Evolutionary conservation across 2,329 filamentous ascomycete genomes (phyloP).

Genomic region (Venturiaceae sp.): DNA sequence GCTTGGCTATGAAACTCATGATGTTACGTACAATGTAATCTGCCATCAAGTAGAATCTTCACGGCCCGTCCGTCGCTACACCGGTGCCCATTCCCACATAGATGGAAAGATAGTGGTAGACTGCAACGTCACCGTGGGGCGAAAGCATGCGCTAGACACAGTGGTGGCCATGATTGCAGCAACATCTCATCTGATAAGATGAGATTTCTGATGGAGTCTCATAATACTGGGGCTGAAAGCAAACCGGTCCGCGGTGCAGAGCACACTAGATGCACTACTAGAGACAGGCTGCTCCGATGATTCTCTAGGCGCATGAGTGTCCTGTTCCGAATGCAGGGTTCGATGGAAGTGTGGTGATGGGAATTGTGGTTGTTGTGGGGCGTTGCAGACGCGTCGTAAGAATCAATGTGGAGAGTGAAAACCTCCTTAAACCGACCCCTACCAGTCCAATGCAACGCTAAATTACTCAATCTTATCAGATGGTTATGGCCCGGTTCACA

Average conservation of each 20-base stretch:
- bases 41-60: no score
- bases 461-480: background rate
- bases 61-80: background rate
- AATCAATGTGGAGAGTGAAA: background rate
- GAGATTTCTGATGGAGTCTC: background rate
- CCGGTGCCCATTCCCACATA: background rate
- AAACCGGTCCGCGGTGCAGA: background rate
- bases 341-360: background rate
- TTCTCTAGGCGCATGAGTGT: background rate
- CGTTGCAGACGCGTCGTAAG: background rate
- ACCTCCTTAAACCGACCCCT: background rate
- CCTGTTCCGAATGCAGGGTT: background rate
- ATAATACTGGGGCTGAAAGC: background rate
- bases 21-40: no score
- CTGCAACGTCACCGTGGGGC: no score
- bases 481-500: no score
- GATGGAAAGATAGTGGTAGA: background rate
- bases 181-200: constrained; percentile 9
- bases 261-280: background rate
- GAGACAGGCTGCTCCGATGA: background rate
- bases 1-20: no score
- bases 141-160: no score
- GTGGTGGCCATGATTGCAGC: no score
- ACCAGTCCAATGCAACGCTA: background rate
- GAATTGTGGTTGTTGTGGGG: background rate